A percentile compares a stretch with the other conserved stretches of the same genome.
phyloP scores from a whole-genome alignment of 345 rosid genomes.

The Alliaria petiolata region DNA sequence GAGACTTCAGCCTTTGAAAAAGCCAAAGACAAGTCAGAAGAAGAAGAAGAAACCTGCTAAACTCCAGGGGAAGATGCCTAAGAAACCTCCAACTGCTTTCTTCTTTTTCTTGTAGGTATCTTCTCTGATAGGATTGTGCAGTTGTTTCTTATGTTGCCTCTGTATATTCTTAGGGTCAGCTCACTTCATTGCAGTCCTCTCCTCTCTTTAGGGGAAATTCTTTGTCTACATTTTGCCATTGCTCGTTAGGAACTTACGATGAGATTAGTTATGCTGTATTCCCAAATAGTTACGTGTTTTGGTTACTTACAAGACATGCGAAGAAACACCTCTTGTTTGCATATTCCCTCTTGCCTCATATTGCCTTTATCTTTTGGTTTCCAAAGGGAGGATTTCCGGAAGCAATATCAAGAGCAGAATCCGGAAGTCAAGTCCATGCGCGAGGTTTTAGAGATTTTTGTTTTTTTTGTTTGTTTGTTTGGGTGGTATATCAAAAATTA shows the following conservation, averaged over 20 bases:
- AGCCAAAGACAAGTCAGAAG: slow-evolving; percentile 34
- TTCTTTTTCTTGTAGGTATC: slow-evolving; percentile 72
- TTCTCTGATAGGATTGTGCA: background rate
- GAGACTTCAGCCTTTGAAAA: slow-evolving; percentile 27
- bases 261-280: background rate
- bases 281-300: background rate
- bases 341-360: background rate
- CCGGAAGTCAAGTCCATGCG: slow-evolving; percentile 91
- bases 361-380: slow-evolving; percentile 3
- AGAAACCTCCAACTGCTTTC: slow-evolving; percentile 93
- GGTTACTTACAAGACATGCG: background rate
- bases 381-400: slow-evolving; percentile 84
- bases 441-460: slow-evolving; percentile 43
- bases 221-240: background rate
- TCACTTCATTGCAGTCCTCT: background rate
- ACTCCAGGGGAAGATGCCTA: slow-evolving; percentile 56
- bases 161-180: background rate
- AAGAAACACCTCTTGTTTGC: background rate
- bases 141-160: background rate
- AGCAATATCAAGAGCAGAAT: slow-evolving; percentile 78
- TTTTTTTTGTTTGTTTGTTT: background rate
- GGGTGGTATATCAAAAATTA: background rate
- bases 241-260: background rate
- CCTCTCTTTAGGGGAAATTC: background rate
- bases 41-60: slow-evolving; percentile 43